Base-by-base conservation (phyloP, 148 eudicot genomes). In the Rheum nobile region DNA sequence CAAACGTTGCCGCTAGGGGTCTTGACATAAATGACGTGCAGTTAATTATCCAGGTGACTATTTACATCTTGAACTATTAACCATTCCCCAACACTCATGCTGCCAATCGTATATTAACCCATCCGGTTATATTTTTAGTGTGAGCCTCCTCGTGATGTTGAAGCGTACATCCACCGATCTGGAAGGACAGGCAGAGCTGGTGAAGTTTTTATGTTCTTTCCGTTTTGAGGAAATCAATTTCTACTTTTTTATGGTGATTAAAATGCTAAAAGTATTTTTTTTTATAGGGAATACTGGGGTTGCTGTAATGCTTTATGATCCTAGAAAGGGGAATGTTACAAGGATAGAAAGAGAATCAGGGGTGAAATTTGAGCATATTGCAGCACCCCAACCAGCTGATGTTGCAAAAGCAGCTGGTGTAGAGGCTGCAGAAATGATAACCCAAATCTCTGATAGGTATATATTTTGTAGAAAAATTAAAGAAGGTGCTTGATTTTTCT, bases 181-280 rank as follows among this genome's bases (percentile, higher is more conserved):
- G 99, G 99, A 71, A 84, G 99, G 59, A 95, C 99, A 11, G 99
- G 99, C 42, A 90, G 99, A 83, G 99, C 97, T 26, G 99, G 99
- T 92, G 74, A 79, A 63, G 69, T 35, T 39, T 32, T 2, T 0
- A 8, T 65, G n/a, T 17, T 14, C 7, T 65, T 2, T 65, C 3
- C 1, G 4, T 24, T 57, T 26, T 57, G 6, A 65, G 34, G 19
- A 4, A 9, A 16, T 31, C 21, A 9, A 0, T 16, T 34, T 65
- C 35, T 52, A 0, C 7, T 14, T 4, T 61, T 65, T 17, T 14
- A 24, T 65, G 70, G 41, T 34, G 9, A 65, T 32, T 31, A 19
- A 65, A 34, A 19, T 17, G 11, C 70, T 65, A 24, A 65, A 61
- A 63, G 32, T 1, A 6, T 12, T 0, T 11, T 28, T 26, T 17